Percentiles rank a stretch among this genome's conserved stretches.
Evolutionary conservation across 1,284 basidiomycete genomes (phyloP).

Genomic region (Trichosporon sp.): DNA sequence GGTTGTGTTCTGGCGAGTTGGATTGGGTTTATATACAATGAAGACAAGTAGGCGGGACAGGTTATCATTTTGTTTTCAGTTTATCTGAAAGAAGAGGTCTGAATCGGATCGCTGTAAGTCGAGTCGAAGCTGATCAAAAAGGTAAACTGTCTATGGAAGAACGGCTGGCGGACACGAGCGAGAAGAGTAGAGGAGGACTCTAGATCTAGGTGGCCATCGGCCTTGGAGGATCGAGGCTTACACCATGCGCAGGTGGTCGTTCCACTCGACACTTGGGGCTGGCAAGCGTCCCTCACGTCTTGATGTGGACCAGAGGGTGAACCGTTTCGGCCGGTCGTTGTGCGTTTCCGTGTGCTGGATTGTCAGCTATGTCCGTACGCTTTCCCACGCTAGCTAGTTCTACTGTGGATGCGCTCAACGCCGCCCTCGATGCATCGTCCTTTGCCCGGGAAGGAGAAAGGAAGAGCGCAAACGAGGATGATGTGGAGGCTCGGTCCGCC

Average conservation of each 20-base stretch:
- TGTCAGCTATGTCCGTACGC: neutral
- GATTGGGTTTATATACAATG: neutral
- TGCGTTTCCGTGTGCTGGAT: constrained; percentile 3
- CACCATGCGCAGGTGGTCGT: constrained; percentile 38
- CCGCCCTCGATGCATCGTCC: no score
- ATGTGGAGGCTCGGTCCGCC: neutral
- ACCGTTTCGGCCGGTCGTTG: constrained; percentile 16
- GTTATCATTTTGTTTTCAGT: neutral
- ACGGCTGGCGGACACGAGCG: no score
- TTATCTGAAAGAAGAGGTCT: neutral
- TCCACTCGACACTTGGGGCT: constrained; percentile 31
- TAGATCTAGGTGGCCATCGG: neutral
- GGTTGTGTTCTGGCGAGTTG: neutral
- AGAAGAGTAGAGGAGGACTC: no score
- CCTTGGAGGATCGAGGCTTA: neutral
- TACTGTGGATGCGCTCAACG: neutral
- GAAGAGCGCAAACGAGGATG: neutral
- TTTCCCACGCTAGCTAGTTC: neutral
- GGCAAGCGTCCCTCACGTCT: neutral
- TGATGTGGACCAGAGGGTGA: neutral
- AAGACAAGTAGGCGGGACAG: neutral
- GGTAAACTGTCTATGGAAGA: no score
- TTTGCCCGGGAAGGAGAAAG: no score
- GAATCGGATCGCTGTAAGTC: no score
- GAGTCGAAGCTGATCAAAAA: no score